Evolutionary conservation across 768 basidiomycete genomes (phyloP), one percentile per base, ranked within the genome.

Genomic region (Boletus sp.): DNA sequence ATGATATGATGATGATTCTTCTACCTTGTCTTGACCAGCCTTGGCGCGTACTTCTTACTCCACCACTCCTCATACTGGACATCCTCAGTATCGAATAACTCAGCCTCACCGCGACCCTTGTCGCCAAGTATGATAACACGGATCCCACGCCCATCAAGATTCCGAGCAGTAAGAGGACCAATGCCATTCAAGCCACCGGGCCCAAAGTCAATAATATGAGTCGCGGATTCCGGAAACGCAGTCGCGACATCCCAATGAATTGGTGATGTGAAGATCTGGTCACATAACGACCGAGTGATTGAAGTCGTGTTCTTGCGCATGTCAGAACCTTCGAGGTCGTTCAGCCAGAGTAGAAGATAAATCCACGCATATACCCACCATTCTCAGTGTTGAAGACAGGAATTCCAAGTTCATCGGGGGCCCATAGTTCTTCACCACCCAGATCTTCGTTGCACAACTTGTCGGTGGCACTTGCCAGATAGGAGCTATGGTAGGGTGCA

Each of bases 141-240:
- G 30, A 99, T 84, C 50, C 97, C 97, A 29, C 92, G 87, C 14
- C 97, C 97, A 63, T 97, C 93, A 42, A 95, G 78, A 72, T 94
- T 95, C 63, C 88, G 84, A 5, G 88, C 85, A 40, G 94, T 95
- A 52, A 98, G 79, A 50, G 88, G 85, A 39, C 96, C 96, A 60
- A 98, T 95, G 13, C 97, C 96, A 65, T 88, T 92, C 51, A 90
- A 67, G 14, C 96, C 95, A 56, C 97, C 96, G 2, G 97, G 93
- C 50, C 97, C 97, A 64, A 99, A 98, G 72, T 99, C 97, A 58
- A 98, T 76, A 3, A 92, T 88, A 70, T 99, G 97, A 5, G 95
- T 98, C 0, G 94, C 93, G 9, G 86, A 81, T 56, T 88, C 80
- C 1, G 94, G 90, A 82, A 98, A 96, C 57, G 84, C 76, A 33